Evolutionary conservation across 768 basidiomycete species (phyloP), one percentile per base, ranked within the genome.

Genomic region (Crassisporium funariophilum): DNA sequence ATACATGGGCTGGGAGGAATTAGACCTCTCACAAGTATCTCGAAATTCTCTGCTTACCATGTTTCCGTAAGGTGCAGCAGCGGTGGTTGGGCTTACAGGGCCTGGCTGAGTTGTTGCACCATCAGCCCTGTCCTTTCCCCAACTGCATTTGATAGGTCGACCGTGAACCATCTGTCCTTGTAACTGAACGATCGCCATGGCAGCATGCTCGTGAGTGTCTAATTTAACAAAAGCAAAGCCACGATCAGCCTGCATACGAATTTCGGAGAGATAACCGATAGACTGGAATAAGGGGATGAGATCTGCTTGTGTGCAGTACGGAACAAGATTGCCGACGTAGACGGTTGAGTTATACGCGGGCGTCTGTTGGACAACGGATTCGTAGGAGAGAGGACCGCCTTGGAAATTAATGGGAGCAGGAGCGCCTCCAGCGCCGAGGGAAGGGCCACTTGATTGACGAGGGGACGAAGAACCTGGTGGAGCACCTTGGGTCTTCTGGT

Each of bases 201-300:
- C 95, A 44, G 95, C 95, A 65, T 98, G 94, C 65, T 98, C 94
- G 67, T 98, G 95, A 41, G 93, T 93, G 70, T 99, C 97, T 46
- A 98, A 81, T 73, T 98, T 98, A 65, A 99, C 94, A 63, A 98
- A 98, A 2, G 97, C 95, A 66, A 98, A 99, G 35, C 95, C 95
- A 53, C 95, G 88, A 75, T 98, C 95, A 51, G 97, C 86, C 69
- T 98, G 97, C 93, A 99, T 95, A 49, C 97, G 88, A 68, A 98
- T 95, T 73, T 99, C 97, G 55, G 92, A 94, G 37, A 98, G 85
- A 69, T 98, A 98, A 41, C 95, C 95, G 67, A 97, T 98, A 45
- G 93, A 93, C 72, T 97, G 92, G 83, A 98, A 98, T 50, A 98
- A 76, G 10, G 95, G 95, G 60, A 98, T 94, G 49, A 99, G 84